Evolutionary conservation across 1,139 yeast species (phyloP).

Genomic region (Hemisphaericaspora xylofermentans): DNA sequence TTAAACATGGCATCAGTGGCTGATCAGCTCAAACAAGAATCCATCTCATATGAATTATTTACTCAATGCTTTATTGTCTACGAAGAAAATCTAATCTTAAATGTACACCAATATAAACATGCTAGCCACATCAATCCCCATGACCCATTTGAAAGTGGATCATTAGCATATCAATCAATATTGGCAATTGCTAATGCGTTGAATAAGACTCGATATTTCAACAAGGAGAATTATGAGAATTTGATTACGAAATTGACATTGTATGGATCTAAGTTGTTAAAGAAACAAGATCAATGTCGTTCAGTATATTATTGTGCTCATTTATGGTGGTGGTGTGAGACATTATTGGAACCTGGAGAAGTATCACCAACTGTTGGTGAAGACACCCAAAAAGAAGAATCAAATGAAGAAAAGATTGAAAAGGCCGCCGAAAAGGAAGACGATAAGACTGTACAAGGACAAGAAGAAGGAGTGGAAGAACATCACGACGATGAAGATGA

Average conservation of each 20-base stretch:
- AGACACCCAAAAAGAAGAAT: conserved; percentile 22
- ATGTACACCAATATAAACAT: conserved; percentile 18
- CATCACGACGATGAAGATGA: conserved; percentile 14
- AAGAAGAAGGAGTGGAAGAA: conserved; percentile 7
- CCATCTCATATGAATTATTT: conserved; percentile 81
- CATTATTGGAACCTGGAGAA: conserved; percentile 23
- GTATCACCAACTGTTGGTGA: conserved; percentile 23
- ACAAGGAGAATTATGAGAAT: conserved; percentile 67
- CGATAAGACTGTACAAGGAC: conserved; percentile 29
- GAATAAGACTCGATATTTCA: conserved; percentile 57
- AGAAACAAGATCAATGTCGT: conserved; percentile 93
- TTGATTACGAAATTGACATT: conserved; percentile 82
- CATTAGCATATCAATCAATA: conserved; percentile 40
- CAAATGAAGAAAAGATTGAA: conserved; percentile 21
- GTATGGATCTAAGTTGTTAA: conserved; percentile 83
- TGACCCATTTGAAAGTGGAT: conserved; percentile 36
- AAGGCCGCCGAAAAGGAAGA: conserved; percentile 24
- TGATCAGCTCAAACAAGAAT: conserved; percentile 60
- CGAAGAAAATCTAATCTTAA: conserved; percentile 62
- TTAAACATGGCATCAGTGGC: conserved; percentile 65
- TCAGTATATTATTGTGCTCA: conserved; percentile 87
- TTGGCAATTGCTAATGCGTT: conserved; percentile 60
- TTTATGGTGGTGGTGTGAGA: conserved; percentile 88
- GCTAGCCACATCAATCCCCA: conserved; percentile 29
- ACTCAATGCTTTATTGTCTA: conserved; percentile 85